Evolutionary conservation across 1,284 basidiomycete species (phyloP).

Genomic region (Polyporus tsugae): DNA sequence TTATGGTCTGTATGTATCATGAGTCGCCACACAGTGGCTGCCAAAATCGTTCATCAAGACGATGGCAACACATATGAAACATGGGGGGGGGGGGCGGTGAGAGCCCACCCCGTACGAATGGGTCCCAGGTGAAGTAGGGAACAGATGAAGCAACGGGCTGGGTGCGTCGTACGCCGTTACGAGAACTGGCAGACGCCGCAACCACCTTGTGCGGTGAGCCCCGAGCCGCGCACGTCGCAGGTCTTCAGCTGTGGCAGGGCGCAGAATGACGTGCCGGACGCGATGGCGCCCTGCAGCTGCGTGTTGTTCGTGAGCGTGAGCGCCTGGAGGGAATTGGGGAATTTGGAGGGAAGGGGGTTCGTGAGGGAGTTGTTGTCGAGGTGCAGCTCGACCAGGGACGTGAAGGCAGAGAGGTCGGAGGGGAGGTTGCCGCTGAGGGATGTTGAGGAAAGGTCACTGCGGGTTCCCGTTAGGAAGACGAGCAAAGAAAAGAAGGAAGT

Average conservation of each 20-base stretch:
- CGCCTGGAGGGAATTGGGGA: conserved; percentile 41
- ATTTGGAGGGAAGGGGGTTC: conserved; percentile 37
- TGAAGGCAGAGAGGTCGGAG: conserved; percentile 39
- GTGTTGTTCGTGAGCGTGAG: conserved; percentile 43
- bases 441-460: conserved; percentile 43
- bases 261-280: conserved; percentile 41
- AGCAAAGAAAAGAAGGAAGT: neutral
- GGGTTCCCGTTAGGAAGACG: neutral
- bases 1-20: neutral
- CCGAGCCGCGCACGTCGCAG: conserved; percentile 44
- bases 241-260: conserved; percentile 37
- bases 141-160: neutral
- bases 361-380: conserved; percentile 42
- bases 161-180: neutral
- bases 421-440: conserved; percentile 41
- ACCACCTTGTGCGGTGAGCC: conserved; percentile 34
- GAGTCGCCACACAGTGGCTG: conserved; percentile 1
- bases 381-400: conserved; percentile 42
- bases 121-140: neutral
- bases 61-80: neutral
- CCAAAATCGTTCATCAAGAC: conserved; percentile 5
- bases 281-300: conserved; percentile 36
- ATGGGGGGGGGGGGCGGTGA: too few relatives aligned
- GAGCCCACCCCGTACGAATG: neutral
- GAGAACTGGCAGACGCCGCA: conserved; percentile 40